These are phyloP conservation scores for Anisodus acutangulus DNA, from an alignment of 257 asterid species.

Conservation along the genomic window DNA sequence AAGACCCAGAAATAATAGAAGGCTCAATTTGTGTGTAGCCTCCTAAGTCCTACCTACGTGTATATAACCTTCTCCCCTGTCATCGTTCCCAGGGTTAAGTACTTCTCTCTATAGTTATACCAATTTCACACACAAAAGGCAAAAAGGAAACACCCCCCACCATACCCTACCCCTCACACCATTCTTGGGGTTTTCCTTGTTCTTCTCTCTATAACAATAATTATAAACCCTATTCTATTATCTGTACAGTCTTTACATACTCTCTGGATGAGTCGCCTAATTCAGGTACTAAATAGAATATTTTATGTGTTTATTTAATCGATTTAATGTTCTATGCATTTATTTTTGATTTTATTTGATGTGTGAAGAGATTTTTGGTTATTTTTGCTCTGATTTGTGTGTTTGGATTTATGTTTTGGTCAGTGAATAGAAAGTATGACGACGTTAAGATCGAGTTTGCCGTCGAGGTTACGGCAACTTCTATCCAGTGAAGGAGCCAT, in stretches of 20 bases:
- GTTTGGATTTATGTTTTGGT: slow-evolving; percentile 5
- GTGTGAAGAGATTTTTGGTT: slow-evolving; percentile 5
- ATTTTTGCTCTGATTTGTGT: slow-evolving; percentile 28
- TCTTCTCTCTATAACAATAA: too few relatives aligned
- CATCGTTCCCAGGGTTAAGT: slow-evolving; percentile 51
- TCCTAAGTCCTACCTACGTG: neutral
- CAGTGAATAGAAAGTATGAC: slow-evolving; percentile 72
- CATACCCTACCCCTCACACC: neutral
- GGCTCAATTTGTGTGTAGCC: too few relatives aligned
- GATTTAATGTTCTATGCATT: slow-evolving; percentile 37
- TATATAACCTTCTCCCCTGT: slow-evolving; percentile 28
- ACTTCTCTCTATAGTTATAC: neutral
- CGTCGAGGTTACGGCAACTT: slow-evolving; percentile 87
- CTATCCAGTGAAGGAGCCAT: slow-evolving; percentile 80
- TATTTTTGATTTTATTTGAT: slow-evolving; percentile 20
- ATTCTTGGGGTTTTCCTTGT: slow-evolving; percentile 40
- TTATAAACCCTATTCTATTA: slow-evolving; percentile 27
- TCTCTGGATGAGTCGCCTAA: slow-evolving; percentile 52
- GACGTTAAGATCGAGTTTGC: slow-evolving; percentile 92
- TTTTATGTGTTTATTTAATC: slow-evolving; percentile 25
- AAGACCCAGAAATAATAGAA: slow-evolving; percentile 14
- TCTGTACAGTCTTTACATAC: slow-evolving; percentile 31
- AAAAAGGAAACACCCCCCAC: neutral
- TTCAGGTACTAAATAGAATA: slow-evolving; percentile 27
- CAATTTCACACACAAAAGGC: slow-evolving; percentile 24